Evolutionary conservation across 2,329 filamentous ascomycete genomes (phyloP), one percentile per base, ranked within the genome.

Genomic region (Phaeophleospora eucalypticola): DNA sequence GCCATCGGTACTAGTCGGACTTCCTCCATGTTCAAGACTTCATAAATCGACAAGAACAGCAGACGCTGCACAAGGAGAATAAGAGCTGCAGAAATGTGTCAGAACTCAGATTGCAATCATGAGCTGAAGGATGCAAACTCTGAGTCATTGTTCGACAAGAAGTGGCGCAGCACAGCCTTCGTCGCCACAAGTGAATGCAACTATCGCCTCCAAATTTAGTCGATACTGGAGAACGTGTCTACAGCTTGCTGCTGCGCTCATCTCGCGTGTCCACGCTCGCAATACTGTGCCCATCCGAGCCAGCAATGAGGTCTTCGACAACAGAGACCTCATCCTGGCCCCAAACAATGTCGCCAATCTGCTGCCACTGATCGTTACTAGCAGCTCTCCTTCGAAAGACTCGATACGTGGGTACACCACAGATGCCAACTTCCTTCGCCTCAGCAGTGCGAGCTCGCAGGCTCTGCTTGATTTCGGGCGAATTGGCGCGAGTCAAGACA

Each of bases 251-350:
- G 21, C 18, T 47, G 15, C 10, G 27, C 15, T 16, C 34, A 19
- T 29, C 24, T 32, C 46, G 19, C 16, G 6, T 12, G 12, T 36
- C 46, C 15, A 52, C 45, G n/a, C n/a, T 42, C 2, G 48, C 49
- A 16, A 40, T 27, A 4, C 47, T 43, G 12, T 27, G 32, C 4
- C 53, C 53, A 43, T 54, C 43, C 47, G 49, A 56, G 3, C 56
- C 53, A 39, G 51, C 49, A 17, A 58, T 56, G 32, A 54, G 38
- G 29, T 58, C 56, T 45, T 58, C 53, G 7, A 58, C 53, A 2
- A 56, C 51, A 15, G 48, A 33, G 15, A 58, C 4, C 35, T 56
- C 50, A 47, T 58, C 56, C 27, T 58, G 56, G n/a, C 56, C 56
- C 56, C 56, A 58, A 15, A 58, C 53, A 2, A 58, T 29, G 24